Conservation (phyloP, 2,329 filamentous ascomycete genomes). For the Claviceps fusiformis region DNA sequence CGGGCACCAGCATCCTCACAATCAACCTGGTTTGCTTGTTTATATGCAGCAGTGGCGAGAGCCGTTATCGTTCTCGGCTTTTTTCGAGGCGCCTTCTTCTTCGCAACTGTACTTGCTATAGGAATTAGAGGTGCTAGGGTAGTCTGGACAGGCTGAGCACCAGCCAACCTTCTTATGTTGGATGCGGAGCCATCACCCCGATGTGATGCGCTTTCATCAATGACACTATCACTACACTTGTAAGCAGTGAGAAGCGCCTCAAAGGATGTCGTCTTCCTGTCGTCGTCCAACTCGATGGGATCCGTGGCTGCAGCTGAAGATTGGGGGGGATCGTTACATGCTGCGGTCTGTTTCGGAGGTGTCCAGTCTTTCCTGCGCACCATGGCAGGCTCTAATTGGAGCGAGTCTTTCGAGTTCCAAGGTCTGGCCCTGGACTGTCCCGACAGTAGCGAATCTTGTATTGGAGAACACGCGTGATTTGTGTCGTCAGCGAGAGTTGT, state of each 20-base stretch:
- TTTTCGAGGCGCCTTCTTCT: constrained; percentile 47
- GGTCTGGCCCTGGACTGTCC: background rate
- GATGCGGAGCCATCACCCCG: background rate
- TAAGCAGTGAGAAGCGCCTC: constrained; percentile 29
- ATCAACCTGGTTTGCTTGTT: constrained; percentile 18
- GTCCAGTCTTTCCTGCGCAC: constrained; percentile 54
- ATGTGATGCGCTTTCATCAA: background rate
- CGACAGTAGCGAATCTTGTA: background rate
- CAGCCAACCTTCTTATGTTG: background rate
- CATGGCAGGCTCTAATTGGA: constrained; percentile 34
- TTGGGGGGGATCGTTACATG: constrained; percentile 17
- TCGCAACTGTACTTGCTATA: constrained; percentile 21
- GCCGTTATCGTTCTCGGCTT: constrained; percentile 68
- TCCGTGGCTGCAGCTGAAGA: constrained; percentile 11
- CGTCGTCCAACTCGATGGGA: constrained; percentile 3
- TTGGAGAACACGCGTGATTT: background rate
- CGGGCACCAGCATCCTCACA: constrained; percentile 4
- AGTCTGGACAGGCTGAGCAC: constrained; percentile 3
- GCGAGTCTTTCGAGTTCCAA: constrained; percentile 14
- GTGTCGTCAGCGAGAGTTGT: background rate
- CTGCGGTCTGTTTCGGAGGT: constrained; percentile 31
- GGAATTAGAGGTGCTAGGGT: background rate
- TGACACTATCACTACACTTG: constrained; percentile 18
- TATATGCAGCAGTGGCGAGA: constrained; percentile 59
- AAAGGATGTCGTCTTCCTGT: constrained; percentile 23